These are phyloP conservation scores for Handroanthus guayacan DNA, from an alignment of 257 asterid species.

Conservation along the genomic window DNA sequence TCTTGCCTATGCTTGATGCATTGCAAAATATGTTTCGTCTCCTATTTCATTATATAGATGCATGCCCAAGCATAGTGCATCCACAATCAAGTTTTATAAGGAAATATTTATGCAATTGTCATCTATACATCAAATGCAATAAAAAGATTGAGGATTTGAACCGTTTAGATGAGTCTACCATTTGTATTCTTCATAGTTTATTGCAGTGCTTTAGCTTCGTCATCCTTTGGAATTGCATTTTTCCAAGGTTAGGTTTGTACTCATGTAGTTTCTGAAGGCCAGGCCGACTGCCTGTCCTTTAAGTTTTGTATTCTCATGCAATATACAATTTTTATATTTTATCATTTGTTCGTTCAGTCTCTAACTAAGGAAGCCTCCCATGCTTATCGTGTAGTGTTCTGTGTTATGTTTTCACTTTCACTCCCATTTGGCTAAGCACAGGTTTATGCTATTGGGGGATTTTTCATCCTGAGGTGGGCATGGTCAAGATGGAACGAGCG, in stretches of 20 bases:
- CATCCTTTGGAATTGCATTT: background rate
- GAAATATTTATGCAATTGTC: too few species aligned
- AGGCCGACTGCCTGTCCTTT: background rate
- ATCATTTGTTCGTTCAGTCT: background rate
- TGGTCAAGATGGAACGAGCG: constrained; percentile 91
- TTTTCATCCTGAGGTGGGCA: constrained; percentile 81
- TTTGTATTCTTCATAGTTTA: background rate
- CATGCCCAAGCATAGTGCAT: background rate
- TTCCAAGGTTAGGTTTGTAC: background rate
- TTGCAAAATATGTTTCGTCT: too few species aligned
- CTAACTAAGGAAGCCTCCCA: background rate
- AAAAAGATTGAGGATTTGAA: too few species aligned
- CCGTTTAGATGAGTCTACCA: background rate
- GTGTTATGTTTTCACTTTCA: constrained; percentile 8
- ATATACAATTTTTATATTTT: background rate
- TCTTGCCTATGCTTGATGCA: too few species aligned
- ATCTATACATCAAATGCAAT: too few species aligned
- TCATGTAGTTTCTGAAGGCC: constrained; percentile 7
- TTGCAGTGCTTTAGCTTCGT: too few species aligned
- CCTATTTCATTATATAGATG: background rate
- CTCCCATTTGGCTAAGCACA: constrained; percentile 39
- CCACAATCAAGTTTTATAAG: too few species aligned
- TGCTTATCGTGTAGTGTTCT: background rate
- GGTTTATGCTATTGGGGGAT: constrained; percentile 93
- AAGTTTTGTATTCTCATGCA: too few species aligned